Conservation (phyloP, 495 filamentous ascomycete genomes). For the Penicillium verhagenii region DNA sequence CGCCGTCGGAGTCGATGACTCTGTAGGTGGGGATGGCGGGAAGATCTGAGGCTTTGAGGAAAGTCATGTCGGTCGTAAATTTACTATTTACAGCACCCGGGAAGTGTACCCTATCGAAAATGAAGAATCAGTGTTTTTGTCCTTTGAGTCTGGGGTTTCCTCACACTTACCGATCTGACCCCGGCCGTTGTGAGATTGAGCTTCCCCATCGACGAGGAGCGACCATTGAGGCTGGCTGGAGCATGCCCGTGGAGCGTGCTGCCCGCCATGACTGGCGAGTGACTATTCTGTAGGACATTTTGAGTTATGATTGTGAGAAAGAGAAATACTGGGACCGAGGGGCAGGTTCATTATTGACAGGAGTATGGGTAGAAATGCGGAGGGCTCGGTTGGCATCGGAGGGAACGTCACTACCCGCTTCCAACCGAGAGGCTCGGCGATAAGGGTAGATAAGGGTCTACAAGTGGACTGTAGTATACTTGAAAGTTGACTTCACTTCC, state of each 20-base stretch:
- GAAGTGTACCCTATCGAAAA: slow-evolving; percentile 66
- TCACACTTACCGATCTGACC: slow-evolving; percentile 56
- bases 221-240: slow-evolving; percentile 2
- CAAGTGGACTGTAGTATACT: background rate
- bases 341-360: background rate
- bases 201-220: slow-evolving; percentile 50
- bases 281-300: slow-evolving; percentile 21
- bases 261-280: background rate
- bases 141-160: background rate
- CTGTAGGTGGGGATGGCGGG: slow-evolving; percentile 84
- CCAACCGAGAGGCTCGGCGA: slow-evolving; percentile 17
- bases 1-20: slow-evolving; percentile 78
- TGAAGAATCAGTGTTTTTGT: background rate
- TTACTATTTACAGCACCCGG: slow-evolving; percentile 93
- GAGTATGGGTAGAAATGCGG: slow-evolving; percentile 30
- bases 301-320: slow-evolving; percentile 21
- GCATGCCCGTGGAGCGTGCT: background rate
- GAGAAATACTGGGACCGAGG: background rate
- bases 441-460: background rate
- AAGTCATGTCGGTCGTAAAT: slow-evolving; percentile 76
- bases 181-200: slow-evolving; percentile 66
- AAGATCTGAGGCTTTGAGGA: slow-evolving; percentile 63
- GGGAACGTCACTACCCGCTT: slow-evolving; percentile 22
- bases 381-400: slow-evolving; percentile 40
- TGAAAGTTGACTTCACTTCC: too few relatives aligned